These are phyloP conservation scores for Coemansia sp. DNA, from an alignment of 192 early-diverging fungal species.

Conservation along the genomic window DNA sequence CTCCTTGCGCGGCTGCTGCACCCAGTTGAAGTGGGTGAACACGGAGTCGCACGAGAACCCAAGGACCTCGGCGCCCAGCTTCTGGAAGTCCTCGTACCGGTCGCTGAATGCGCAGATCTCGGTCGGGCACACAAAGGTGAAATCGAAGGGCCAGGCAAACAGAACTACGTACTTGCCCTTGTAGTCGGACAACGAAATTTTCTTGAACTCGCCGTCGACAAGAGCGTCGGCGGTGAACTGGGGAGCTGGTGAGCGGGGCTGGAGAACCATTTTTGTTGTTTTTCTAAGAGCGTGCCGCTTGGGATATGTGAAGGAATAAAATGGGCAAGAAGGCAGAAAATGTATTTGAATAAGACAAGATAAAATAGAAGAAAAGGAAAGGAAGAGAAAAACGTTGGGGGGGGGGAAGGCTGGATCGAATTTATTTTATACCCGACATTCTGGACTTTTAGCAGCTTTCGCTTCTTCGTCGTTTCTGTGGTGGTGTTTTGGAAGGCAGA, in stretches of 20 bases:
- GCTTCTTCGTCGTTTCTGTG: too few species aligned
- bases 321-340: not conserved
- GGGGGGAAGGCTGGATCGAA: not conserved
- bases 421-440: not conserved
- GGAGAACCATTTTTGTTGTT: conserved; percentile 47
- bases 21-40: conserved; percentile 89
- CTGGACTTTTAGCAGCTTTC: not conserved
- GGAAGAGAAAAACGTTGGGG: not conserved
- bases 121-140: conserved; percentile 91
- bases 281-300: too few species aligned
- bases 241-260: conserved; percentile 59
- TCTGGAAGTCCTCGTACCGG: conserved; percentile 78
- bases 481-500: too few species aligned
- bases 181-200: conserved; percentile 65
- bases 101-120: conserved; percentile 93
- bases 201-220: conserved; percentile 68
- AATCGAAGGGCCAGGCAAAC: conserved; percentile 93
- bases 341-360: not conserved
- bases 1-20: conserved; percentile 76
- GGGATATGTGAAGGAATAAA: too few species aligned
- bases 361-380: not conserved
- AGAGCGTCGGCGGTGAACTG: conserved; percentile 67
- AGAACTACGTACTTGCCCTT: conserved; percentile 76
- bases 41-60: conserved; percentile 75
- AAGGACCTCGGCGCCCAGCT: conserved; percentile 73